These are phyloP conservation scores for Yamadazyma takamatsuzukensis DNA, from an alignment of 805 yeast genomes.

Conservation along the genomic window DNA sequence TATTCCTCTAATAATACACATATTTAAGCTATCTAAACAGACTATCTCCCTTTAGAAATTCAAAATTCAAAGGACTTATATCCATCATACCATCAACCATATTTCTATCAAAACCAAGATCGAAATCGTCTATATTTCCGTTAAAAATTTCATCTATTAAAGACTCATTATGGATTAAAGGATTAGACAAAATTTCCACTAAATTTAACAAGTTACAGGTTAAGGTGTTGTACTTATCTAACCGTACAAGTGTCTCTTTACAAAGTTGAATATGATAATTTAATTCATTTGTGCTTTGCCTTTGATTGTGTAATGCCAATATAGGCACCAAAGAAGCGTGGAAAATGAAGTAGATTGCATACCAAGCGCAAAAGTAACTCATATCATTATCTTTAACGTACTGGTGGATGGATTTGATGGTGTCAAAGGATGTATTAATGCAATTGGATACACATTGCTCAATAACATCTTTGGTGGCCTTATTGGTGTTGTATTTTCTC, in stretches of 20 bases:
- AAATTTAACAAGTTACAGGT: constrained; percentile 7
- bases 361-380: constrained; percentile 57
- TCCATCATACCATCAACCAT: constrained; percentile 1
- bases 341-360: constrained; percentile 58
- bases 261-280: constrained; percentile 3
- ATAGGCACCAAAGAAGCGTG: constrained; percentile 61
- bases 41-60: too few species aligned
- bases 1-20: too few species aligned
- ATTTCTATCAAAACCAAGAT: constrained; percentile 1
- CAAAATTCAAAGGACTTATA: constrained; percentile 1
- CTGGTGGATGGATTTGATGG: constrained; percentile 46
- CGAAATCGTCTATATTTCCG: neutral
- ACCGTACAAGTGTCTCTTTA: constrained; percentile 1
- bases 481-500: constrained; percentile 33
- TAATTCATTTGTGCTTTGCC: too few species aligned
- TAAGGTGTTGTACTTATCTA: constrained; percentile 3
- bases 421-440: constrained; percentile 43
- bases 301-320: too few species aligned
- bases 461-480: too few species aligned
- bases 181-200: constrained; percentile 5
- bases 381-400: constrained; percentile 26
- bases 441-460: constrained; percentile 6
- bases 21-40: too few species aligned
- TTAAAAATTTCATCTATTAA: constrained; percentile 1
- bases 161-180: neutral